Evolutionary conservation across 305 asterid genomes (phyloP), one percentile per base, ranked within the genome.

Genomic region (Fraxinus greggii): DNA sequence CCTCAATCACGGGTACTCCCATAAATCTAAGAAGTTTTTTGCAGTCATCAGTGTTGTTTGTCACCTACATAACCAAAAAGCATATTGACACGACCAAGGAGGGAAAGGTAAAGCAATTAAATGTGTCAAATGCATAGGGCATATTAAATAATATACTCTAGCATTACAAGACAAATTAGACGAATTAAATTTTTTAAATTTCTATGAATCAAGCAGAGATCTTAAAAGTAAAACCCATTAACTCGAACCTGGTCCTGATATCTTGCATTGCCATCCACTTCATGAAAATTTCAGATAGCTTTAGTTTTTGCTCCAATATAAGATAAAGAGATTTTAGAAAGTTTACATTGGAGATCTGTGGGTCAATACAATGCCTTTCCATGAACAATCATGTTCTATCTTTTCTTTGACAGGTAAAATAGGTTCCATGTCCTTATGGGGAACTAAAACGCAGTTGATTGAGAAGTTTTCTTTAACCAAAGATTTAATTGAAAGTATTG

Each of bases 41-140:
- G 48, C 48, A 40, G 48, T 40, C 48, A 40, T 40, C 48, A 40
- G 89, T 96, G 99, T 85, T 96, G 97, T 82, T 84, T 8, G 98
- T 94, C 28, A 94, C 97, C 98, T 95, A 88, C 80, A 86, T 51
- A 83, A 81, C 82, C 7, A 54, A 73, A 87, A 70, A 65, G 77
- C 81, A 79, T n/a, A 79, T 32, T 74, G 78, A 67, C 35, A 79
- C 81, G 79, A 79, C 67, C 63, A 61, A 75, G 59, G 75, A 74
- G 42, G 65, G n/a, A 72, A 77, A 79, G 59, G 45, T 7, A 15
- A 80, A 56, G 24, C 33, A 75, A 72, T 61, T 8, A 78, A 70
- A 78, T 19, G 77, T 72, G 78, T 28, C 12, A 36, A 76, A 69
- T 51, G 32, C 26, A 15, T 24, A 51, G 76, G 72, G 51, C 19